Percentiles rank a stretch among this genome's conserved stretches.
Evolutionary conservation across 352 stramenopile species (phyloP).

Genomic region (Phytophthora citrophthora): DNA sequence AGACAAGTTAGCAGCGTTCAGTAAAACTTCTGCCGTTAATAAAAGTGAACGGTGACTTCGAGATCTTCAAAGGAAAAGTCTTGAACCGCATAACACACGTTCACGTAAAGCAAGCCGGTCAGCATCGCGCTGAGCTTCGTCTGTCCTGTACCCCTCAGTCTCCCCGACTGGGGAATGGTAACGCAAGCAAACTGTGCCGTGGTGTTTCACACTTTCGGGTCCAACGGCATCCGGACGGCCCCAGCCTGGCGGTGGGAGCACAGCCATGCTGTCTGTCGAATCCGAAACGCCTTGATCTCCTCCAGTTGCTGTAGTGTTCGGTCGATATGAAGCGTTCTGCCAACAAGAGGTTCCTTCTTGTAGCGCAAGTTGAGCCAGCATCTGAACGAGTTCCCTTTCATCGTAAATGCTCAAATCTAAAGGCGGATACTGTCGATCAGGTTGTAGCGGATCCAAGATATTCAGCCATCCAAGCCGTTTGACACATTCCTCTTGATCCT

Average conservation of each 20-base stretch:
- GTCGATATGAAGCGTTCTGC: slow-evolving; percentile 28
- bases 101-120: slow-evolving; percentile 28
- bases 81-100: slow-evolving; percentile 45
- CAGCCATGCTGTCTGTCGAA: neutral
- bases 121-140: slow-evolving; percentile 21
- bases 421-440: slow-evolving; percentile 72
- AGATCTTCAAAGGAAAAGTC: slow-evolving; percentile 38
- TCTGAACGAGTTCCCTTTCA: slow-evolving; percentile 78
- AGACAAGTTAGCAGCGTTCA: slow-evolving; percentile 13
- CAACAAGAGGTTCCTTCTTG: slow-evolving; percentile 47
- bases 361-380: slow-evolving; percentile 76
- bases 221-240: slow-evolving; percentile 58
- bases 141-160: slow-evolving; percentile 6
- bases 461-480: slow-evolving; percentile 86
- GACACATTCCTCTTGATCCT: slow-evolving; percentile 70
- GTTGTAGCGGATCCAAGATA: slow-evolving; percentile 77
- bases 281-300: neutral
- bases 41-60: slow-evolving; percentile 10
- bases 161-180: slow-evolving; percentile 32
- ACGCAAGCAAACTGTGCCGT: slow-evolving; percentile 56
- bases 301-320: slow-evolving; percentile 8
- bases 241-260: slow-evolving; percentile 54
- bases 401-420: slow-evolving; percentile 78
- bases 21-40: slow-evolving; percentile 9
- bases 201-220: slow-evolving; percentile 65